Evolutionary conservation across 176 grass and related monocot genomes (phyloP).

Genomic region (Bromus sterilis): DNA sequence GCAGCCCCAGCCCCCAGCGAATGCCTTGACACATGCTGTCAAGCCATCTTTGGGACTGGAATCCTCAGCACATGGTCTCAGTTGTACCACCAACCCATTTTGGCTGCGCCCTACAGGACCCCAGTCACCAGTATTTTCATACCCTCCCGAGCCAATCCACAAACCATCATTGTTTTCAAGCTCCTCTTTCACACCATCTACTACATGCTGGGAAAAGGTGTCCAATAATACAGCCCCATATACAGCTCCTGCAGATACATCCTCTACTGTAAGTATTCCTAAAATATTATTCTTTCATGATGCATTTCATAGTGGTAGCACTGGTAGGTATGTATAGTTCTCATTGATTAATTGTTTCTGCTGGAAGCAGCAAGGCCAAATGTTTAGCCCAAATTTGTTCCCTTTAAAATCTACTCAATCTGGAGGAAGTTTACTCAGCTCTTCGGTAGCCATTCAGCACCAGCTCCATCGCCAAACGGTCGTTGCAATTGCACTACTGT

Average conservation of each 20-base stretch:
- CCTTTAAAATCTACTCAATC: background rate
- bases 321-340: background rate
- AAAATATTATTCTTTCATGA: background rate
- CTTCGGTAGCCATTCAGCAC: constrained; percentile 8
- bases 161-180: background rate
- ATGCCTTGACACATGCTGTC: background rate
- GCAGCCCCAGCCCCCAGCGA: background rate
- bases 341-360: background rate
- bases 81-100: constrained; percentile 1
- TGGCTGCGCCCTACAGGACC: background rate
- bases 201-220: background rate
- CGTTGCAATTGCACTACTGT: background rate
- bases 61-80: background rate
- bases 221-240: background rate
- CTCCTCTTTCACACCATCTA: background rate
- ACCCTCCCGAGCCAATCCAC: background rate
- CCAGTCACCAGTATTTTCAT: background rate
- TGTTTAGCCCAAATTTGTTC: background rate
- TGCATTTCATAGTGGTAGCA: background rate
- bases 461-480: background rate
- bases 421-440: background rate
- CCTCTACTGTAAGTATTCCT: background rate
- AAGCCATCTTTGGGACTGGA: background rate
- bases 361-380: background rate
- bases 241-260: background rate